These are phyloP conservation scores for Aspergillus avenaceus DNA, from an alignment of 495 filamentous ascomycete species.

Conservation along the genomic window DNA sequence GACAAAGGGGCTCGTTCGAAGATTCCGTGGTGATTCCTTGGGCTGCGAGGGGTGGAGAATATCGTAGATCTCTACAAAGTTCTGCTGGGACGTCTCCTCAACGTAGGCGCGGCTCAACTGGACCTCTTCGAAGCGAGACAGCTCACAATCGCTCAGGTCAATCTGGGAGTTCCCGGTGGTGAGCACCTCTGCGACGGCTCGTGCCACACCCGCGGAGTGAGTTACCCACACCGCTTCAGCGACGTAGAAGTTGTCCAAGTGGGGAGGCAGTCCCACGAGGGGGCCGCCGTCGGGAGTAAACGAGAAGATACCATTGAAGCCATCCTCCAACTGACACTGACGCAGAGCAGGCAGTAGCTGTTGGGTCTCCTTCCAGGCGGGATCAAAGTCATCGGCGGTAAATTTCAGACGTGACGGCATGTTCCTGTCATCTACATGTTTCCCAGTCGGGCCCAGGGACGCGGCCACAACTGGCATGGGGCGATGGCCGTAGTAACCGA, in stretches of 20 bases:
- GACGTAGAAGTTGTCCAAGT: slow-evolving; percentile 48
- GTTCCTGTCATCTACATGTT: slow-evolving; percentile 44
- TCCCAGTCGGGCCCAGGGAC: slow-evolving; percentile 35
- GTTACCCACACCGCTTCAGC: slow-evolving; percentile 55
- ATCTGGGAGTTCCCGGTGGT: slow-evolving; percentile 41
- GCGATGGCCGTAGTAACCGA: slow-evolving; percentile 50
- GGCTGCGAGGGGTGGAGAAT: slow-evolving; percentile 48
- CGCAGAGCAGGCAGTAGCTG: slow-evolving; percentile 40
- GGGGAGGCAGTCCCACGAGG: slow-evolving; percentile 42
- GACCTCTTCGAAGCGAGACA: slow-evolving; percentile 47
- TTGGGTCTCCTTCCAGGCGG: slow-evolving; percentile 43
- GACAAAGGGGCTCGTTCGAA: slow-evolving; percentile 46
- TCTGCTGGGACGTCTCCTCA: slow-evolving; percentile 44
- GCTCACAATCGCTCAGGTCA: slow-evolving; percentile 45
- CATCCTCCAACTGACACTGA: slow-evolving; percentile 39
- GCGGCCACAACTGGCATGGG: slow-evolving; percentile 47
- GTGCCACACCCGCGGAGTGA: slow-evolving; percentile 49
- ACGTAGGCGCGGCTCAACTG: slow-evolving; percentile 42
- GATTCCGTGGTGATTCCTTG: slow-evolving; percentile 40
- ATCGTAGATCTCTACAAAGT: slow-evolving; percentile 51
- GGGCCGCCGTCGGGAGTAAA: slow-evolving; percentile 52
- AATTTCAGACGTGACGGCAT: slow-evolving; percentile 51
- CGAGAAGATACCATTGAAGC: slow-evolving; percentile 51
- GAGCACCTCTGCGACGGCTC: slow-evolving; percentile 44
- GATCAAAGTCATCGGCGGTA: slow-evolving; percentile 44